phyloP scores from a whole-genome alignment of 2,329 filamentous ascomycete genomes.

The Hawksworthiomyces lignivorus region DNA sequence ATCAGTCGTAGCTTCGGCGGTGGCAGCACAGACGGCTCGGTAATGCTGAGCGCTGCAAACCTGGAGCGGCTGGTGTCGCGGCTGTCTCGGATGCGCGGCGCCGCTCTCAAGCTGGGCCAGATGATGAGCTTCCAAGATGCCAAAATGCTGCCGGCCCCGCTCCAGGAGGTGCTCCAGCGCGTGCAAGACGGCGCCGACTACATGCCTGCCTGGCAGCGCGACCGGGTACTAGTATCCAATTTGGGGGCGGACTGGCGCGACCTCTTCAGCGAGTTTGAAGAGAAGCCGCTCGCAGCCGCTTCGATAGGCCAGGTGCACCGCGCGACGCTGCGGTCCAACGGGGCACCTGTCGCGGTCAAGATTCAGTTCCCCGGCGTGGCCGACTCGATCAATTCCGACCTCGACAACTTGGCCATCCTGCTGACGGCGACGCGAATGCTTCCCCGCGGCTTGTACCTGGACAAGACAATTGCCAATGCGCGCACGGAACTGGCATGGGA shows the following conservation, averaged over 20 bases:
- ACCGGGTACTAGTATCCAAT: conserved; percentile 72
- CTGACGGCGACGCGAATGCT: conserved; percentile 84
- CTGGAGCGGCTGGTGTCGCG: conserved; percentile 91
- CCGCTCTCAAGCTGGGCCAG: conserved; percentile 93
- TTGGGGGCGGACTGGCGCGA: conserved; percentile 79
- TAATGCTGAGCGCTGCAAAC: conserved; percentile 82
- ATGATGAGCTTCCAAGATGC: conserved; percentile 98
- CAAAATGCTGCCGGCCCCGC: conserved; percentile 82
- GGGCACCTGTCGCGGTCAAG: conserved; percentile 80
- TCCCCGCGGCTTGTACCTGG: conserved; percentile 84
- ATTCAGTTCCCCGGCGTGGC: conserved; percentile 96
- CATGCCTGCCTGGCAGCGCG: conserved; percentile 90
- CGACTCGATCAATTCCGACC: conserved; percentile 90
- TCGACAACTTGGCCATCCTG: conserved; percentile 86
- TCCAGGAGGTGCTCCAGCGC: conserved; percentile 83
- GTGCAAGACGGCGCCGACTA: conserved; percentile 97
- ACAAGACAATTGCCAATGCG: conserved; percentile 96
- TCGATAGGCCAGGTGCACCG: conserved; percentile 96
- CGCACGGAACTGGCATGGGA: conserved; percentile 91
- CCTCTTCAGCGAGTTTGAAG: conserved; percentile 77
- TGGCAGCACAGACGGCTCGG: conserved; percentile 49
- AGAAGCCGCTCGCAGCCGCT: conserved; percentile 86
- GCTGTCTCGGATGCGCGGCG: conserved; percentile 91
- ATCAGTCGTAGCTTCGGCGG: conserved; percentile 72
- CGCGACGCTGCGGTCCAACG: conserved; percentile 68